Evolutionary conservation across 2,329 filamentous ascomycete genomes (phyloP).

Genomic region (Diaporthe helianthi): DNA sequence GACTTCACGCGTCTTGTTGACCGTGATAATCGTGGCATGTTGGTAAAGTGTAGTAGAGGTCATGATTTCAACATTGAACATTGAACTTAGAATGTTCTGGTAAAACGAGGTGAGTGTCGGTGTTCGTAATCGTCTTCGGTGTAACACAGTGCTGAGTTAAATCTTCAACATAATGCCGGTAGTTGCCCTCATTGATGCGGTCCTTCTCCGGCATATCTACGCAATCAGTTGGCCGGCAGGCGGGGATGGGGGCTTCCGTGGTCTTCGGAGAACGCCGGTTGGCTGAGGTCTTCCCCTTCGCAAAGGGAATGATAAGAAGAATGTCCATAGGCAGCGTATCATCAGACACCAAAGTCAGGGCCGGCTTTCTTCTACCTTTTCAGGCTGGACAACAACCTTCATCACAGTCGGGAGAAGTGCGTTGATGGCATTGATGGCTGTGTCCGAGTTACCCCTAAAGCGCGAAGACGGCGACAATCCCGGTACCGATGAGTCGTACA

Average conservation of each 20-base stretch:
- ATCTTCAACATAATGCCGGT: neutral
- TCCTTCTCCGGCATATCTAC: conserved; percentile 19
- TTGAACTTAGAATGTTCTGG: too few species aligned
- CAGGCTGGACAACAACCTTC: neutral
- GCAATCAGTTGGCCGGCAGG: neutral
- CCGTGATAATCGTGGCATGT: conserved; percentile 59
- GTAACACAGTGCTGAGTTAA: conserved; percentile 25
- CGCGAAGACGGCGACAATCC: conserved; percentile 1
- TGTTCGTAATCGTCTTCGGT: neutral
- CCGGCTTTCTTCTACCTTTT: neutral
- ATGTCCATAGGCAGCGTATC: conserved; percentile 10
- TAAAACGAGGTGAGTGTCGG: conserved; percentile 6
- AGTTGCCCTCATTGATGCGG: conserved; percentile 18
- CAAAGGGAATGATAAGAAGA: conserved; percentile 11
- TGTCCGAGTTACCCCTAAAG: conserved; percentile 6
- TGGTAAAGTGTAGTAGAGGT: conserved; percentile 46
- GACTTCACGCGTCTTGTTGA: conserved; percentile 53
- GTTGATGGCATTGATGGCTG: neutral
- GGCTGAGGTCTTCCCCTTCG: neutral
- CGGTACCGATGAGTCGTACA: conserved; percentile 17
- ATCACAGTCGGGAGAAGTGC: neutral
- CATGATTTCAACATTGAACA: too few species aligned
- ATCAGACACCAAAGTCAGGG: neutral
- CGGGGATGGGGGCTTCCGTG: conserved; percentile 7
- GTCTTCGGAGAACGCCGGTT: conserved; percentile 14